Conservation (phyloP, 768 basidiomycete genomes). For the Mycena chlorophos region DNA sequence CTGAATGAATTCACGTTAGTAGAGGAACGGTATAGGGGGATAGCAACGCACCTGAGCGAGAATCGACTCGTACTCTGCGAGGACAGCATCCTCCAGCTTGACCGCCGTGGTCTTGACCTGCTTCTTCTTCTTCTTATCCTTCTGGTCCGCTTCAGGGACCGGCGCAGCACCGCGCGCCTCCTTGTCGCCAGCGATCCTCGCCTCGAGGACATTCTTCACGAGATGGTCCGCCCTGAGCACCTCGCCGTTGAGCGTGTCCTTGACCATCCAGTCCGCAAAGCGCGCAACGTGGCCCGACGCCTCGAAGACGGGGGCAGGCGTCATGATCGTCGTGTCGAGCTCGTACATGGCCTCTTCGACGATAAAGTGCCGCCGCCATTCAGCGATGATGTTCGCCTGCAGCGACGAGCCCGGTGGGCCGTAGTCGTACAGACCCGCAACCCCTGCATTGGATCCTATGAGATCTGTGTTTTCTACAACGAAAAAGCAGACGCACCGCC, state of each 20-base stretch:
- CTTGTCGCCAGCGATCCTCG: constrained; percentile 84
- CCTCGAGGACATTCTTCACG: constrained; percentile 89
- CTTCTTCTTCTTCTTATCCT: constrained; percentile 67
- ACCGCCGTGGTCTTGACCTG: constrained; percentile 72
- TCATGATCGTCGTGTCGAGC: constrained; percentile 98
- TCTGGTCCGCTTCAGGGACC: constrained; percentile 50
- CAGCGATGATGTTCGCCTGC: constrained; percentile 93
- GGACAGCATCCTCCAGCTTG: constrained; percentile 70
- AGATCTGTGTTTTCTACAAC: constrained; percentile 3
- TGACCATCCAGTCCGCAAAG: constrained; percentile 99
- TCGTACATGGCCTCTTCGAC: constrained; percentile 98
- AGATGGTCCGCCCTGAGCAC: constrained; percentile 96
- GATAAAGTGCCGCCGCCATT: constrained; percentile 98
- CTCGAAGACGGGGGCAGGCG: constrained; percentile 90
- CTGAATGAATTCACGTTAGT: constrained; percentile 37
- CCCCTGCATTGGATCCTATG: constrained; percentile 57
- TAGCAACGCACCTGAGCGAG: constrained; percentile 84
- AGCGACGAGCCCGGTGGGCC: constrained; percentile 94
- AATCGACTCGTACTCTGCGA: constrained; percentile 75
- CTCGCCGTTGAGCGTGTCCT: constrained; percentile 92
- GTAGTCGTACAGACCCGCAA: constrained; percentile 97
- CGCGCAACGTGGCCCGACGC: constrained; percentile 96
- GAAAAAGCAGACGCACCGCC: constrained; percentile 63
- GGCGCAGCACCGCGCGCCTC: constrained; percentile 80
- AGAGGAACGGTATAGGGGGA: background rate